Conservation (phyloP, 1,139 yeast species). For the Saccharomyces hybrid region DNA sequence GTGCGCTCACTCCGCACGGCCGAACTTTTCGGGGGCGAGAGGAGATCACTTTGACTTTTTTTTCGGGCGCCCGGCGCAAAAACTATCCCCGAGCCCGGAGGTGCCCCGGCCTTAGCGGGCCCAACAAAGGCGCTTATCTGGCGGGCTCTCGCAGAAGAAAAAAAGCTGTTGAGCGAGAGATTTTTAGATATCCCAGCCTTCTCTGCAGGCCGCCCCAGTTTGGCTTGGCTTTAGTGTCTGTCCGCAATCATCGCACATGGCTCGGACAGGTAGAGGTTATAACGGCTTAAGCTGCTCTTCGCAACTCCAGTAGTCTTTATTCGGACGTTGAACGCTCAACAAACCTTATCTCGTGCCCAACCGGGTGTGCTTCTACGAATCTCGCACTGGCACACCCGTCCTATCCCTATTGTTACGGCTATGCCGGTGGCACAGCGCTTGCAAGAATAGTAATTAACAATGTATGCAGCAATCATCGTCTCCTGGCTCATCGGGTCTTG, state of each 20-base stretch:
- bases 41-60: neutral
- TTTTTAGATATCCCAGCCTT: neutral
- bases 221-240: neutral
- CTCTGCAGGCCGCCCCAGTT: neutral
- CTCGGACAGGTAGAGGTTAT: neutral
- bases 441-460: neutral
- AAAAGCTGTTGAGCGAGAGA: neutral
- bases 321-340: neutral
- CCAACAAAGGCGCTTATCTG: constrained; percentile 1
- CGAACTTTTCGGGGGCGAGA: neutral
- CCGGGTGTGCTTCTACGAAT: neutral
- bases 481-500: neutral
- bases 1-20: neutral
- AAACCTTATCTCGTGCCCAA: neutral
- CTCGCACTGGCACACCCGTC: neutral
- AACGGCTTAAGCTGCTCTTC: neutral
- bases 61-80: neutral
- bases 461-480: neutral
- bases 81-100: neutral
- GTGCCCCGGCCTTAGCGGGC: neutral
- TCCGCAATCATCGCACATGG: neutral
- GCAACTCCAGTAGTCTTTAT: neutral
- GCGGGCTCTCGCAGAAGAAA: neutral
- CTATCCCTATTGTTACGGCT: constrained; percentile 1
- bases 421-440: neutral